Base-by-base conservation (phyloP, 23 red algal species). In the Chondrus crispus region DNA sequence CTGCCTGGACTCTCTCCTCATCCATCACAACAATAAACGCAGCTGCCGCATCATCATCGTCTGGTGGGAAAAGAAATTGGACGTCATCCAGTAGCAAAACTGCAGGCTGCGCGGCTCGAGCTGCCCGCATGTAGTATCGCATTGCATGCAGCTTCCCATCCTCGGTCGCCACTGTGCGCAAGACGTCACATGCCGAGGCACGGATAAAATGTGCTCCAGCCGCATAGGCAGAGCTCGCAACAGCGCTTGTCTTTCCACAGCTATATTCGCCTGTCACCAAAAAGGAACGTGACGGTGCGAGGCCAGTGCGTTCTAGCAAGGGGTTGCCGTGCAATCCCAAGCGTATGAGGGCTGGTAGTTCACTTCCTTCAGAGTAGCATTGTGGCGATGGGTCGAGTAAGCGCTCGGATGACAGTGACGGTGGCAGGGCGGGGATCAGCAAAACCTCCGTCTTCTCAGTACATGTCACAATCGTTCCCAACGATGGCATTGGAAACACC, bases 71-170 rank as follows among this genome's bases (percentile, higher is more conserved):
- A 18, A 68, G 64, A 26, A 87, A 44, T 37, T 87, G 84, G 4
- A 66, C 84, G 19, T 87, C 84, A 28, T 87, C 62, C n/a, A 87
- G 16, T 24, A 87, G 45, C 14, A 87, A 66, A n/a, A 87, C 84
- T 36, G 84, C 29, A 16, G 84, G 84, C 2, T 37, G n/a, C 7
- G 66, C 46, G 24, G 77, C 46, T 42, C 24, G 12, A 41, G 51
- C 77, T 3, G 77, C 77, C 12, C 22, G n/a, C 47, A 54, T 54
- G 35, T 82, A 82, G 14, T 82, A 82, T 39, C 26, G 37, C 4
- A 82, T 38, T 20, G 77, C 10, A 50, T 62, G 57, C 2, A 82
- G 45, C 28, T 16, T 16, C 14, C 16, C 52, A 16, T 57, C 22
- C 22, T 14, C 52, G 14, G 52, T 57, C 22, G 16, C 52, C 14